These are phyloP conservation scores for Hemisphaericaspora lyxosophila DNA, from an alignment of 1,139 yeast species.

Conservation along the genomic window DNA sequence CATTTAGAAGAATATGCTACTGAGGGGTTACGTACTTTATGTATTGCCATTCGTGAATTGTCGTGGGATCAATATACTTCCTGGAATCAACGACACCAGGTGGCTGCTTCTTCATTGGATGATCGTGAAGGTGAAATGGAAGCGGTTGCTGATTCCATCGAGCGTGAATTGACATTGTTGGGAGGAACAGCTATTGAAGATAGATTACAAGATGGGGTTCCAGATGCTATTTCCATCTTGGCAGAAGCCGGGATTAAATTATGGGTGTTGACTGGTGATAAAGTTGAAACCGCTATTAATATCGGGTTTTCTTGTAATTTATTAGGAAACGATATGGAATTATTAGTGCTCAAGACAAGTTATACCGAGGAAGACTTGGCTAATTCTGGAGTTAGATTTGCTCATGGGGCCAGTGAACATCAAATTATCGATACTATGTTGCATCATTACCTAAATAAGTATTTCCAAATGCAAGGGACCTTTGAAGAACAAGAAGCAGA, in stretches of 20 bases:
- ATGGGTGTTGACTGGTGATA: slow-evolving; percentile 55
- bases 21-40: slow-evolving; percentile 49
- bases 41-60: slow-evolving; percentile 47
- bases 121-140: slow-evolving; percentile 48
- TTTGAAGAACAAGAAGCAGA: slow-evolving; percentile 60
- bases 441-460: slow-evolving; percentile 56
- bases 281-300: slow-evolving; percentile 52
- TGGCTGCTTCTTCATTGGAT: slow-evolving; percentile 44
- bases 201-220: slow-evolving; percentile 52
- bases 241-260: slow-evolving; percentile 51
- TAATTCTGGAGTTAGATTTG: slow-evolving; percentile 23
- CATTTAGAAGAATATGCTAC: slow-evolving; percentile 48
- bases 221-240: slow-evolving; percentile 44
- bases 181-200: slow-evolving; percentile 59
- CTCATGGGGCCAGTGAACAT: slow-evolving; percentile 28
- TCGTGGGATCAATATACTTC: slow-evolving; percentile 42
- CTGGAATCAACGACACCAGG: slow-evolving; percentile 44
- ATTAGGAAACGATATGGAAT: slow-evolving; percentile 48
- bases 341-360: slow-evolving; percentile 38
- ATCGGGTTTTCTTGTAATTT: slow-evolving; percentile 53
- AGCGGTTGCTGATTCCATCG: slow-evolving; percentile 48
- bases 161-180: slow-evolving; percentile 40
- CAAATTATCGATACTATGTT: slow-evolving; percentile 55
- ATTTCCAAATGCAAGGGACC: slow-evolving; percentile 67
- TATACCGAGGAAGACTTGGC: slow-evolving; percentile 34